Percentiles rank a stretch among this genome's conserved stretches.
phyloP scores from a whole-genome alignment of 495 filamentous ascomycete species.

The Tuber microsphaerosporum region DNA sequence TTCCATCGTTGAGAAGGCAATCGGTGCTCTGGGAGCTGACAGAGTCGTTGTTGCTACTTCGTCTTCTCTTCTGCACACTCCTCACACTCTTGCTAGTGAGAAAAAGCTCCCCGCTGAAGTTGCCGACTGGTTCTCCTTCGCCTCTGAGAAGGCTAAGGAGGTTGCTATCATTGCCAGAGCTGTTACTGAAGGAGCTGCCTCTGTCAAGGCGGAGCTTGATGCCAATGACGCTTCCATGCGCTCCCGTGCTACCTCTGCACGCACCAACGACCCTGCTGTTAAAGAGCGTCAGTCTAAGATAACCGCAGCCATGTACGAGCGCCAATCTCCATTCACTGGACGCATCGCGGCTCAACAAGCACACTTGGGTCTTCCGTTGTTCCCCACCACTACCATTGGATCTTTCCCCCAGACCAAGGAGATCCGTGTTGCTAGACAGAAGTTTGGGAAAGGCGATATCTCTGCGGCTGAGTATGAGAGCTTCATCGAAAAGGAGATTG shows the following conservation, averaged over 20 bases:
- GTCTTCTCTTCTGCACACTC: constrained; percentile 92
- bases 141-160: constrained; percentile 85
- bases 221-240: constrained; percentile 89
- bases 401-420: constrained; percentile 99
- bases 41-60: constrained; percentile 94
- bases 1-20: constrained; percentile 74
- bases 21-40: constrained; percentile 90
- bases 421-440: constrained; percentile 90
- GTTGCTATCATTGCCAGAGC: constrained; percentile 93
- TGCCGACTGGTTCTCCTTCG: constrained; percentile 97
- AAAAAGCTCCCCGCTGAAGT: constrained; percentile 91
- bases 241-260: constrained; percentile 77
- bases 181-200: constrained; percentile 77
- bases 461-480: constrained; percentile 83
- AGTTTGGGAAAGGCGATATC: constrained; percentile 97
- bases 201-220: constrained; percentile 78
- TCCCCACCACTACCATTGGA: constrained; percentile 98
- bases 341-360: constrained; percentile 80
- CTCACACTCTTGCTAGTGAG: constrained; percentile 94
- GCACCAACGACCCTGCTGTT: constrained; percentile 92
- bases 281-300: constrained; percentile 88
- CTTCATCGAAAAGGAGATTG: constrained; percentile 97
- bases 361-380: constrained; percentile 82
- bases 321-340: constrained; percentile 74
- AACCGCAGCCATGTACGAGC: constrained; percentile 76